phyloP scores from a whole-genome alignment of 164 flowering plant genomes.

The Taxillus chinensis region DNA sequence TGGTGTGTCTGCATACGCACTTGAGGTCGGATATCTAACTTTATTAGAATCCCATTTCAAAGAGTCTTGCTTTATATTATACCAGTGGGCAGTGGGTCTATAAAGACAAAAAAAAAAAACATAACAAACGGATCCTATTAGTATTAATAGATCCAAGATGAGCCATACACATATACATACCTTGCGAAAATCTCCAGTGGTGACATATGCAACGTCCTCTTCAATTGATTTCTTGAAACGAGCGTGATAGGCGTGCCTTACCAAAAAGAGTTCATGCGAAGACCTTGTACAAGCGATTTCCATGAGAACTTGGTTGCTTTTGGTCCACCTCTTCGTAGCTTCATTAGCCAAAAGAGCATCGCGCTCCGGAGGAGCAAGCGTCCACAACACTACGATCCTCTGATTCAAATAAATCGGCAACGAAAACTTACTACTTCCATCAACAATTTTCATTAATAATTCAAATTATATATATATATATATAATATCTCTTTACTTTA shows the following conservation, averaged over 20 bases:
- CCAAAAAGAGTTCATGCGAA: constrained; percentile 42
- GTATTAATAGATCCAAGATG: too few species aligned
- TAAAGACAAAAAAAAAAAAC: too few species aligned
- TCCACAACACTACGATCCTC: constrained; percentile 55
- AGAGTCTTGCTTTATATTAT: too few species aligned
- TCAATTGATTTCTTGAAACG: constrained; percentile 65
- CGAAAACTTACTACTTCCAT: neutral
- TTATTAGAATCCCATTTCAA: too few species aligned
- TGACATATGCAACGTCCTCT: constrained; percentile 77
- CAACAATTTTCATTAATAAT: too few species aligned
- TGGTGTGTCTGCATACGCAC: too few species aligned
- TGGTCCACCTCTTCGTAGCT: constrained; percentile 41
- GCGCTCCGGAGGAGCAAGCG: constrained; percentile 60
- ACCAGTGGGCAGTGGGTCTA: too few species aligned
- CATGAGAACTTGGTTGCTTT: constrained; percentile 42
- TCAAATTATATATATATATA: too few species aligned
- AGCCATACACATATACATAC: constrained; percentile 15
- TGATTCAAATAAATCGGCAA: constrained; percentile 9
- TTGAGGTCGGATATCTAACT: too few species aligned
- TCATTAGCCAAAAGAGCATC: constrained; percentile 64
- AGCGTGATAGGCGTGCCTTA: constrained; percentile 60
- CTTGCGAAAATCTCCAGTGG: constrained; percentile 60
- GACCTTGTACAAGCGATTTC: constrained; percentile 75
- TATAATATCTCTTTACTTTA: too few species aligned
- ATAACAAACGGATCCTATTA: too few species aligned